These are phyloP conservation scores for Leccinum obscurum DNA, from an alignment of 768 basidiomycete genomes.

Conservation along the genomic window DNA sequence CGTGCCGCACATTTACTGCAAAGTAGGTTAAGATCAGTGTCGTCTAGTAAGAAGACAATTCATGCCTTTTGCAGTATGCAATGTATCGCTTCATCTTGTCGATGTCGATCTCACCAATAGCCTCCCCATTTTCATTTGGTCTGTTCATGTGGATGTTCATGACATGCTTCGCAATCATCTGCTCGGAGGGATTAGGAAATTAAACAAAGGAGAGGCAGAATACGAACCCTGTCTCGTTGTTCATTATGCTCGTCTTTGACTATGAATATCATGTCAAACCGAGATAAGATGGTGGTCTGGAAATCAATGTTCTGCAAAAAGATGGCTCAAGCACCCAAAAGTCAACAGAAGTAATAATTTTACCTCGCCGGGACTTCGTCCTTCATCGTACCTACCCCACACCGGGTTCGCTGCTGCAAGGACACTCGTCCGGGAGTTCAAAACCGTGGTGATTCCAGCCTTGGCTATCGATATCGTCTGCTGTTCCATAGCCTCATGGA, in stretches of 20 bases:
- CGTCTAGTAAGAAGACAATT: conserved; percentile 2
- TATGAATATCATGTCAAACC: conserved; percentile 99
- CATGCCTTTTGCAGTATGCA: conserved; percentile 91
- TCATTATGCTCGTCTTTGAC: conserved; percentile 99
- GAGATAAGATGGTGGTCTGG: conserved; percentile 95
- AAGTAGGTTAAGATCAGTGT: conserved; percentile 1
- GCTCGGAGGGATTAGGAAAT: conserved; percentile 3
- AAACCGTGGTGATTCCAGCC: conserved; percentile 95
- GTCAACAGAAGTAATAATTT: conserved; percentile 7
- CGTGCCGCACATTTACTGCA: conserved; percentile 94
- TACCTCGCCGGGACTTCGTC: conserved; percentile 92
- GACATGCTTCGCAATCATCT: conserved; percentile 96
- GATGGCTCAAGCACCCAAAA: neutral
- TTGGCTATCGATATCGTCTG: conserved; percentile 99
- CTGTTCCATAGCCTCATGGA: conserved; percentile 99
- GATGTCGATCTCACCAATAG: conserved; percentile 86
- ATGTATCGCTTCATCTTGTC: conserved; percentile 99
- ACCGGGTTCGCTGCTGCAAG: conserved; percentile 98
- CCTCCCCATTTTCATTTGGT: conserved; percentile 68
- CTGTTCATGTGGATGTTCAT: conserved; percentile 99
- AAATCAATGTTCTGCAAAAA: conserved; percentile 81
- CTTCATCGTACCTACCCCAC: conserved; percentile 97
- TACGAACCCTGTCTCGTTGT: conserved; percentile 75
- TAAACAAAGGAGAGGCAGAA: neutral
- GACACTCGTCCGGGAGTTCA: conserved; percentile 95